A percentile compares a stretch with the other conserved stretches of the same genome.
Conservation (phyloP, 805 yeast genomes). For the Saccharomycodes ludwigii region DNA sequence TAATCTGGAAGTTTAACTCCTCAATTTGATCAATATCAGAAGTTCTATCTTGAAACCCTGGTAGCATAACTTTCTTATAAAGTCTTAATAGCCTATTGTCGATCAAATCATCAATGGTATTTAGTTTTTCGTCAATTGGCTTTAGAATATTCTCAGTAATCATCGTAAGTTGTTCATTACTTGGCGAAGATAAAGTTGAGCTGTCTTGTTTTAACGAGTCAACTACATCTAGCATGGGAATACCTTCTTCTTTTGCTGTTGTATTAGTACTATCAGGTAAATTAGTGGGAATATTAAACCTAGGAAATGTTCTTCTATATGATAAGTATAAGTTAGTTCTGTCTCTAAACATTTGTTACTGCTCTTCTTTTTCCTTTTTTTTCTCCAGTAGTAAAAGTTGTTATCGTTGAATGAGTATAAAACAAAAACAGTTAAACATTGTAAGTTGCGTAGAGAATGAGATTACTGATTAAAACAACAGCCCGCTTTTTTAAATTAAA, state of each 20-base stretch:
- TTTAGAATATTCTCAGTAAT: constrained; percentile 13
- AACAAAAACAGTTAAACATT: no score
- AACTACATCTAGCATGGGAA: constrained; percentile 15
- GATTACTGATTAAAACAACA: no score
- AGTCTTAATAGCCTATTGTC: constrained; percentile 43
- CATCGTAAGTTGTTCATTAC: constrained; percentile 55
- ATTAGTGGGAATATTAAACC: constrained; percentile 19
- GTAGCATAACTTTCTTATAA: constrained; percentile 73
- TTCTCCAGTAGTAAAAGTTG: no score
- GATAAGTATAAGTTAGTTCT: constrained; percentile 86
- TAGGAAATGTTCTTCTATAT: constrained; percentile 79
- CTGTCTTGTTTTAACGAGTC: constrained; percentile 33
- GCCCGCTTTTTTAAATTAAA: no score
- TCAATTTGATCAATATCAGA: constrained; percentile 71
- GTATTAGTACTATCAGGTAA: constrained; percentile 36
- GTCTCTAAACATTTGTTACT: constrained; percentile 91
- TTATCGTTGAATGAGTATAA: no score
- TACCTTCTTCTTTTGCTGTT: constrained; percentile 26
- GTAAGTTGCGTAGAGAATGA: no score
- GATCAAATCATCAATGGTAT: constrained; percentile 39
- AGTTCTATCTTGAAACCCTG: constrained; percentile 76
- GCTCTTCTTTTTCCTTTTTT: no score
- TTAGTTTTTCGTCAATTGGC: constrained; percentile 55
- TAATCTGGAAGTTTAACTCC: constrained; percentile 57
- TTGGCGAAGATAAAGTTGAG: constrained; percentile 60